Evolutionary conservation across 1,284 basidiomycete species (phyloP), one percentile per base, ranked within the genome.

Genomic region (Irpex lacteus): DNA sequence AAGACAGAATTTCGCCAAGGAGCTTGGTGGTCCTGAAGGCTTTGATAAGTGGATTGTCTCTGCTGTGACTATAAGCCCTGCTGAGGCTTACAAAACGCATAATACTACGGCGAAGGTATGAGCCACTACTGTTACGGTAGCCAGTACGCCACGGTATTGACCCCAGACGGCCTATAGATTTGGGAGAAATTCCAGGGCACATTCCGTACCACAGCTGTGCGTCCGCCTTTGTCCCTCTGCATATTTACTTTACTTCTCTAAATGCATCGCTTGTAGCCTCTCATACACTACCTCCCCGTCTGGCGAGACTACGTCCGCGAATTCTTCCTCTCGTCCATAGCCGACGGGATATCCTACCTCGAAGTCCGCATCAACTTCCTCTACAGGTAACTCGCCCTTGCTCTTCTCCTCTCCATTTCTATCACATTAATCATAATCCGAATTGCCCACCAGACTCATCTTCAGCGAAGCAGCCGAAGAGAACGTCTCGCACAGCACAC

Each of bases 291-390:
- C 69, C 76, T 78, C 13, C 88, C 89, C 0, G 79, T 90, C 18
- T 86, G 82, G 69, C 71, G 75, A 9, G 78, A 83, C 65, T 91
- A 89, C 69, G 76, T 90, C 56, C 81, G 83, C 44, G 80, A 87
- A 68, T 89, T 91, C 69, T 76, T 94, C 60, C 73, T 78, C 38
- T 80, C 85, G 37, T 88, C 85, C 1, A 82, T 91, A 8, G 84
- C 84, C 38, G 92, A 94, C 72, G 90, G 90, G 0, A 86, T 94
- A 57, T 87, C 81, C 2, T 94, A 92, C 72, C 75, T 88, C 15
- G 92, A 94, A 75, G 79, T 83, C 2, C 83, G 91, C 44, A 80
- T 92, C 61, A 88, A 89, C 72, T 93, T 94, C 70, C 75, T 80
- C 53, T 71, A 73, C 67, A 86, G 82, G 78, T 68, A n/a, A 55